Conservation (phyloP, 768 basidiomycete species). For the Mycena maculata region DNA sequence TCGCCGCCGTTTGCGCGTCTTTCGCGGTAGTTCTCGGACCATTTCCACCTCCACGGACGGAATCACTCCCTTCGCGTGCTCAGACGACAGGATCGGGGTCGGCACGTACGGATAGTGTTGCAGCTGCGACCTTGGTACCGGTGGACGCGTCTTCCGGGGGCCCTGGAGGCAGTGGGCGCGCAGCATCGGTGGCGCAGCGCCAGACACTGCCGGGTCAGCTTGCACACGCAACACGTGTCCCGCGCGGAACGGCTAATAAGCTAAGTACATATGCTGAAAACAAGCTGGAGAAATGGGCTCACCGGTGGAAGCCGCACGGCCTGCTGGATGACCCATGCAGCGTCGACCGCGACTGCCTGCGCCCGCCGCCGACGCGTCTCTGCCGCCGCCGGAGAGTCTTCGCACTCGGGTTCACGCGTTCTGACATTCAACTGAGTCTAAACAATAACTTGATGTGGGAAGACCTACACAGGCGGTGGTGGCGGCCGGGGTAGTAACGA, state of each 20-base stretch:
- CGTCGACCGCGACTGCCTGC: conserved; percentile 53
- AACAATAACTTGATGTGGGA: background rate
- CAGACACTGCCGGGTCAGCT: conserved; percentile 3
- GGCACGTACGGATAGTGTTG: conserved; percentile 48
- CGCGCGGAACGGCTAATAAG: conserved; percentile 24
- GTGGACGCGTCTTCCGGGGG: conserved; percentile 55
- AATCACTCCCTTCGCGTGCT: background rate
- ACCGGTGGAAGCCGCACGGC: conserved; percentile 36
- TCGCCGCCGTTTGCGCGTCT: conserved; percentile 11
- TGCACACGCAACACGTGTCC: conserved; percentile 28
- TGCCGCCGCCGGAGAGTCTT: conserved; percentile 60
- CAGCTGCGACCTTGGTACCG: conserved; percentile 45
- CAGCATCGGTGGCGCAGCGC: conserved; percentile 41
- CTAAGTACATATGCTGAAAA: background rate
- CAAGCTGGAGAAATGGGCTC: conserved; percentile 5
- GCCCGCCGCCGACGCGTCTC: conserved; percentile 54
- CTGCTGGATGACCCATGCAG: conserved; percentile 42
- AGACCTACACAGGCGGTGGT: conserved; percentile 52
- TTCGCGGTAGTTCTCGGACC: background rate
- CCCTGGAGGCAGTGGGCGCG: conserved; percentile 45
- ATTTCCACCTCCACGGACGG: conserved; percentile 18
- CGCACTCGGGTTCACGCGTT: conserved; percentile 59
- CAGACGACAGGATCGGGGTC: conserved; percentile 9
- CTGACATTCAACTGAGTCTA: conserved; percentile 41
- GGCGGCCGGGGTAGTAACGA: conserved; percentile 57